phyloP scores from a whole-genome alignment of 208 protist species.

The Herpetomonas tarakana region DNA sequence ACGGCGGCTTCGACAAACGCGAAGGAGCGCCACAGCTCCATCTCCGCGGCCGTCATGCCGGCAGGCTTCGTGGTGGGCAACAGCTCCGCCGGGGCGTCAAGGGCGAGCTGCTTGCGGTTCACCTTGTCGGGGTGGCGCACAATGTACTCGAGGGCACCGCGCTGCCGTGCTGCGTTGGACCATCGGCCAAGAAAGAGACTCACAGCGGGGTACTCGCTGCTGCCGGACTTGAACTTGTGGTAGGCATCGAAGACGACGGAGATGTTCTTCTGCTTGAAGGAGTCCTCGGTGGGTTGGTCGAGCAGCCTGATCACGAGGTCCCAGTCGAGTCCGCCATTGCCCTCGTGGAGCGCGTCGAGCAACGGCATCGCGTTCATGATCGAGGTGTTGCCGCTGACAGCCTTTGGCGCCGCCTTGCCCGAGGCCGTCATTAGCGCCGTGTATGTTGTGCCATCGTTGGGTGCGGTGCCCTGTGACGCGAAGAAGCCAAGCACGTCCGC shows the following conservation, averaged over 20 bases:
- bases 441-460: slow-evolving; percentile 74
- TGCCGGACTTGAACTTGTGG: slow-evolving; percentile 63
- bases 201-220: slow-evolving; percentile 64
- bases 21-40: slow-evolving; percentile 75
- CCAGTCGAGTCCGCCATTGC: slow-evolving; percentile 60
- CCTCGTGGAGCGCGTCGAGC: slow-evolving; percentile 62
- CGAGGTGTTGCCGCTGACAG: slow-evolving; percentile 44
- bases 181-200: slow-evolving; percentile 79
- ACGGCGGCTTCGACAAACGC: slow-evolving; percentile 81
- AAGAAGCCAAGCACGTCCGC: slow-evolving; percentile 86
- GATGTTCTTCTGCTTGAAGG: slow-evolving; percentile 75
- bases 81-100: slow-evolving; percentile 55
- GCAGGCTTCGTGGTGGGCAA: slow-evolving; percentile 40
- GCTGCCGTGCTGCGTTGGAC: slow-evolving; percentile 71
- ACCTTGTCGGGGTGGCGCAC: slow-evolving; percentile 80
- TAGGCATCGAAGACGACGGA: slow-evolving; percentile 86
- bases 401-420: slow-evolving; percentile 50
- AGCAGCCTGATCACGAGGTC: slow-evolving; percentile 70
- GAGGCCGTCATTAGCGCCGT: slow-evolving; percentile 63
- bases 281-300: slow-evolving; percentile 56
- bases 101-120: slow-evolving; percentile 49
- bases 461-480: slow-evolving; percentile 61
- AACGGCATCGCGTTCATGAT: slow-evolving; percentile 75
- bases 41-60: slow-evolving; percentile 36
- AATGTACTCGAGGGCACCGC: slow-evolving; percentile 77